Conservation (phyloP, 805 yeast genomes). For the Candida hispaniensis region DNA sequence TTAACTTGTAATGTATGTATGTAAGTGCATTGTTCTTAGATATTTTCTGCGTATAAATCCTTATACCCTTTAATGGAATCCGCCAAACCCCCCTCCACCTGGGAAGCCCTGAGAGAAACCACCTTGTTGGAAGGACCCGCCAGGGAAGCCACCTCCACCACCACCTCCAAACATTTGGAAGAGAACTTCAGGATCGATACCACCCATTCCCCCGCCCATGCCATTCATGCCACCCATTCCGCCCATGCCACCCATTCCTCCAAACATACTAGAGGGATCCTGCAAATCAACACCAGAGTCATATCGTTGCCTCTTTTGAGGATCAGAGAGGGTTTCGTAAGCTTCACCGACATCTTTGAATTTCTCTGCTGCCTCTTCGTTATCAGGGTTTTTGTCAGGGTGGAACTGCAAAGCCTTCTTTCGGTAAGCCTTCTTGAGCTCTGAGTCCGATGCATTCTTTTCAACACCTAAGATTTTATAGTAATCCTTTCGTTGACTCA, state of each 20-base stretch:
- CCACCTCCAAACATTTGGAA: constrained; percentile 33
- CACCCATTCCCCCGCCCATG: constrained; percentile 37
- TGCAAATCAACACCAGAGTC: constrained; percentile 76
- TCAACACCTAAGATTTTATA: constrained; percentile 52
- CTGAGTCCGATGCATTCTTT: constrained; percentile 39
- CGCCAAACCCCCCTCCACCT: constrained; percentile 10
- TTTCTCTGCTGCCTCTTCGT: constrained; percentile 78
- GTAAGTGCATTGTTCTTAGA: no score
- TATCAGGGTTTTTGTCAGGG: constrained; percentile 65
- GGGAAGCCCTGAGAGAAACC: constrained; percentile 6
- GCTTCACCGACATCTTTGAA: constrained; percentile 86
- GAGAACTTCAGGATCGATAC: constrained; percentile 30
- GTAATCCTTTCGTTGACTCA: constrained; percentile 38
- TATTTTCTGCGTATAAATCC: no score
- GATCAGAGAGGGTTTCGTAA: constrained; percentile 72
- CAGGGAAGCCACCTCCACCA: constrained; percentile 21
- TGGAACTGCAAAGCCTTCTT: constrained; percentile 61
- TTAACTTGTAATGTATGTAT: no score
- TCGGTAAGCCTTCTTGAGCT: constrained; percentile 66
- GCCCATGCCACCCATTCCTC: constrained; percentile 56
- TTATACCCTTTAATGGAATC: no score
- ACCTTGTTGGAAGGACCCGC: constrained; percentile 11
- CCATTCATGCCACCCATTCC: constrained; percentile 53
- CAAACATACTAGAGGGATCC: constrained; percentile 31
- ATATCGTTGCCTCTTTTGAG: constrained; percentile 77